These are phyloP conservation scores for Podaxis pistillaris DNA, from an alignment of 768 basidiomycete species.

Conservation along the genomic window DNA sequence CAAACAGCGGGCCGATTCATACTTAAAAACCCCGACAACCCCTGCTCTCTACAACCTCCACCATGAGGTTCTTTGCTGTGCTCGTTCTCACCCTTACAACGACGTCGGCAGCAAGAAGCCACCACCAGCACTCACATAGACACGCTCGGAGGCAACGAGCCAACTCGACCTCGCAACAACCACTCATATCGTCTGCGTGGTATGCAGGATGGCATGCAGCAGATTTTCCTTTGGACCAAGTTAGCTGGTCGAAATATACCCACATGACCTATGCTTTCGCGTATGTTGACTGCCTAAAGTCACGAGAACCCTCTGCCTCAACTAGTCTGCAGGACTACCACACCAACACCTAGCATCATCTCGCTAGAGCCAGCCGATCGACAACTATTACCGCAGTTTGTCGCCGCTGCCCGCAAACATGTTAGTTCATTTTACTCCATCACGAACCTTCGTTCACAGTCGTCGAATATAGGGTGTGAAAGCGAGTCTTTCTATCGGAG, in stretches of 20 bases:
- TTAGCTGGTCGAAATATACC: constrained; percentile 53
- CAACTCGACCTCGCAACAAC: neutral
- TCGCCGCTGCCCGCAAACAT: constrained; percentile 40
- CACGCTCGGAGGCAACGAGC: constrained; percentile 13
- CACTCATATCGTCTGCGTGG: constrained; percentile 38
- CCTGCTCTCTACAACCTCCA: neutral
- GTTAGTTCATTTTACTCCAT: constrained; percentile 23
- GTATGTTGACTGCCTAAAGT: constrained; percentile 34
- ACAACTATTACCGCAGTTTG: constrained; percentile 52
- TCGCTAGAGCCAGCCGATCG: constrained; percentile 42
- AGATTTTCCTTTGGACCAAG: constrained; percentile 39
- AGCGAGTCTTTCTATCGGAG: constrained; percentile 61
- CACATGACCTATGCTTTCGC: constrained; percentile 61
- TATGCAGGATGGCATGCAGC: constrained; percentile 46
- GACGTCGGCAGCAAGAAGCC: constrained; percentile 1
- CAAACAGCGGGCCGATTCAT: neutral
- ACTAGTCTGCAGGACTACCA: constrained; percentile 31
- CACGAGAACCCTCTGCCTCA: constrained; percentile 4
- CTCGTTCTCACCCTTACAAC: constrained; percentile 15
- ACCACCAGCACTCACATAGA: constrained; percentile 9
- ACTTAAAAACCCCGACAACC: neutral
- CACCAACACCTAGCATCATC: constrained; percentile 33
- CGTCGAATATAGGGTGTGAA: constrained; percentile 43
- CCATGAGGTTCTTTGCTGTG: neutral
- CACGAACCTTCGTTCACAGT: constrained; percentile 1